Evolutionary conservation across 164 flowering plant species (phyloP).

Genomic region (Chimonanthus salicifolius): DNA sequence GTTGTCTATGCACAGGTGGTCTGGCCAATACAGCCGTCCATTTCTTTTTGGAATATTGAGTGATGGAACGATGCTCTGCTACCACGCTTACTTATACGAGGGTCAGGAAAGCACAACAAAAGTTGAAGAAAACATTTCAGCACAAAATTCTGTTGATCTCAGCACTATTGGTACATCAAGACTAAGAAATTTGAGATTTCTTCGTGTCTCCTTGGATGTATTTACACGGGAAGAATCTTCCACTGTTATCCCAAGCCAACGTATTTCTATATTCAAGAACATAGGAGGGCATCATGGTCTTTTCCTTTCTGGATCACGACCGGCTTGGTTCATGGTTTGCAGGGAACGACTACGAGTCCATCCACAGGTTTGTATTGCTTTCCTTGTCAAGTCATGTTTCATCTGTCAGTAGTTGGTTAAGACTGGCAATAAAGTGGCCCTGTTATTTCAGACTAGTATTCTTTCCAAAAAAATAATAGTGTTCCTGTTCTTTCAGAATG

Average conservation of each 20-base stretch:
- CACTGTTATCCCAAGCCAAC: conserved; percentile 33
- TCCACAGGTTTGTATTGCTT: conserved; percentile 67
- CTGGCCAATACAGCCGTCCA: conserved; percentile 74
- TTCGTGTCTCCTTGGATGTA: conserved; percentile 60
- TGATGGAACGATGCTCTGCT: conserved; percentile 92
- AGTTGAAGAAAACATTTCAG: conserved; percentile 47
- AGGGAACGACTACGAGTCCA: conserved; percentile 91
- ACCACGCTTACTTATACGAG: conserved; percentile 88
- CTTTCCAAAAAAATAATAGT: too few species aligned
- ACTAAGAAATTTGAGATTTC: conserved; percentile 83
- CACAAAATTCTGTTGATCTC: conserved; percentile 30
- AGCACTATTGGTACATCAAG: conserved; percentile 55
- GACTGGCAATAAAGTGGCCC: too few species aligned
- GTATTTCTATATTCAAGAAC: conserved; percentile 69
- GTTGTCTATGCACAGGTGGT: conserved; percentile 90
- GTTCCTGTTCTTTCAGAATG: too few species aligned
- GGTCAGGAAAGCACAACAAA: conserved; percentile 57
- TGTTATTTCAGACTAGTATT: too few species aligned
- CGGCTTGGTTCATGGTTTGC: conserved; percentile 91
- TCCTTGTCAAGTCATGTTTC: not conserved
- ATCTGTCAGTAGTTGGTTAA: too few species aligned
- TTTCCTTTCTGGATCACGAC: conserved; percentile 89
- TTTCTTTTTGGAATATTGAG: conserved; percentile 73
- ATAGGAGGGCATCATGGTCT: conserved; percentile 84
- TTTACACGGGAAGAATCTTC: conserved; percentile 68